Conservation (phyloP, 345 rosid genomes). For the Cardamine resedifolia region DNA sequence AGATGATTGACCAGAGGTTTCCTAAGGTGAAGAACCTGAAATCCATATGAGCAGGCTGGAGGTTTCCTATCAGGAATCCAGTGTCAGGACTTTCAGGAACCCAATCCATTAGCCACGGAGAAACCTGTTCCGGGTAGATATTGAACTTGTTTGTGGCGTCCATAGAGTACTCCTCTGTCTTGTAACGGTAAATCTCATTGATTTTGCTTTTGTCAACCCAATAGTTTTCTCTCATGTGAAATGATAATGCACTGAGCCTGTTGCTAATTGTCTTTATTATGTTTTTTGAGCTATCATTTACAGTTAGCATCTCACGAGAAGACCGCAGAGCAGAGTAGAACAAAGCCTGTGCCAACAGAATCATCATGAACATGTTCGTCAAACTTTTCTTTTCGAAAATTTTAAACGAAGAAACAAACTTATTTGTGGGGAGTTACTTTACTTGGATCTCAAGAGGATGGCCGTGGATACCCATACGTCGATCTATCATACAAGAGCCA, state of each 20-base stretch:
- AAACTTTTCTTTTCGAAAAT: neutral
- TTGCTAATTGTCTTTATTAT: constrained; percentile 75
- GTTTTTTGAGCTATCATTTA: constrained; percentile 88
- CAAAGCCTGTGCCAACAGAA: constrained; percentile 56
- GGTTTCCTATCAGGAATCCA: constrained; percentile 84
- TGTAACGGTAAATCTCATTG: constrained; percentile 74
- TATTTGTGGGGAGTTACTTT: constrained; percentile 39
- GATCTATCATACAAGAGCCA: constrained; percentile 96
- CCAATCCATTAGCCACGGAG: constrained; percentile 94
- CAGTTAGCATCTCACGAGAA: constrained; percentile 88
- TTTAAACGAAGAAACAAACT: neutral
- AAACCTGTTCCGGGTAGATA: constrained; percentile 90
- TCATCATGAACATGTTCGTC: neutral
- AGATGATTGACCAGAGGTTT: constrained; percentile 71
- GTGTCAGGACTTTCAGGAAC: constrained; percentile 75
- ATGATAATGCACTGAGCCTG: constrained; percentile 83
- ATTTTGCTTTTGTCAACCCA: constrained; percentile 77
- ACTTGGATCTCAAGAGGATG: constrained; percentile 95
- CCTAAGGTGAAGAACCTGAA: constrained; percentile 89
- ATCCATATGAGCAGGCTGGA: constrained; percentile 97
- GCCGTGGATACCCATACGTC: constrained; percentile 95
- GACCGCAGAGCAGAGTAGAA: constrained; percentile 82
- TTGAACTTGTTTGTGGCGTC: constrained; percentile 95
- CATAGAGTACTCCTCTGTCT: constrained; percentile 89
- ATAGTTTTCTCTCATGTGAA: constrained; percentile 92